phyloP scores from a whole-genome alignment of 2,329 filamentous ascomycete species.

The Akanthomyces muscarius region DNA sequence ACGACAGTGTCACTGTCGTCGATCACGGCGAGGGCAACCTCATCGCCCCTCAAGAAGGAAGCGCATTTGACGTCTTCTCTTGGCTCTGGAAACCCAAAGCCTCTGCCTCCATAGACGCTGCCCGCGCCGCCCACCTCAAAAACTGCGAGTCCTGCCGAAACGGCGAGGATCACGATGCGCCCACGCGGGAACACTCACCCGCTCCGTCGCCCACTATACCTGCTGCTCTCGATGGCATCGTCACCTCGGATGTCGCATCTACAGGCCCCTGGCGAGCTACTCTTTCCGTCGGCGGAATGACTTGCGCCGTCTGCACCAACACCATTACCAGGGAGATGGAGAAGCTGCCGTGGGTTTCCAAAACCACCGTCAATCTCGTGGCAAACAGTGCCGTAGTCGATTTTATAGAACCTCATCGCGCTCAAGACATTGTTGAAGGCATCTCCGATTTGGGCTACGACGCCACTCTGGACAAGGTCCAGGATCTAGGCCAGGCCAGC shows the following conservation, averaged over 20 bases:
- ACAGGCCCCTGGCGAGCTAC: conserved; percentile 43
- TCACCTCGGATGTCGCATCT: background rate
- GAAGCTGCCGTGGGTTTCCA: conserved; percentile 53
- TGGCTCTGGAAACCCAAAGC: conserved; percentile 29
- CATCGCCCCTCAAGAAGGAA: conserved; percentile 20
- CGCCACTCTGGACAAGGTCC: conserved; percentile 51
- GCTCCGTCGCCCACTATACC: background rate
- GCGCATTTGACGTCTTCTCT: conserved; percentile 30
- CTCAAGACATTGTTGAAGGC: conserved; percentile 37
- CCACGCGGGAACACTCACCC: conserved; percentile 6
- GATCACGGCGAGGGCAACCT: conserved; percentile 25
- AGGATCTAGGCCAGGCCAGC: conserved; percentile 40
- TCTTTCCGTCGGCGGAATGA: conserved; percentile 68
- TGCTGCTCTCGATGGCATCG: background rate
- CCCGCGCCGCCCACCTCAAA: conserved; percentile 32
- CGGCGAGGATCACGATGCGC: conserved; percentile 15
- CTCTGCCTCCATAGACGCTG: conserved; percentile 23
- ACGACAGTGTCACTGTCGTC: conserved; percentile 24
- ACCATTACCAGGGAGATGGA: conserved; percentile 57
- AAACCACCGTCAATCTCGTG: conserved; percentile 60
- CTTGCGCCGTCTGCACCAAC: conserved; percentile 65
- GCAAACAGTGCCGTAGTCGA: conserved; percentile 62
- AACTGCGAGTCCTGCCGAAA: conserved; percentile 36
- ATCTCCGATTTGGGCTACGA: conserved; percentile 65
- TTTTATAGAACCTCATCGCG: conserved; percentile 38